These are phyloP conservation scores for Camelina neglecta DNA, from an alignment of 345 rosid species.

Conservation along the genomic window DNA sequence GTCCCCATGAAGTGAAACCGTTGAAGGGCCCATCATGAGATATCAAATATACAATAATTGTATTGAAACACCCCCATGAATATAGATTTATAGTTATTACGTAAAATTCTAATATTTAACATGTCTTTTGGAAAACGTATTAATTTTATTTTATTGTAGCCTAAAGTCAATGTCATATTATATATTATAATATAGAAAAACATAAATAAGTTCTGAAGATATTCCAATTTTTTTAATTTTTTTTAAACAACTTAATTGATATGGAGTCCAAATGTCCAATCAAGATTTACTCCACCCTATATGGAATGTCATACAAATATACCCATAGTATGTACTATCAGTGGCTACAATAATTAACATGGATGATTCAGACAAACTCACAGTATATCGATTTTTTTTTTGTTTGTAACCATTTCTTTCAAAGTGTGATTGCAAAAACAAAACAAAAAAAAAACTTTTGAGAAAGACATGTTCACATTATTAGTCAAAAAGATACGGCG, in stretches of 20 bases:
- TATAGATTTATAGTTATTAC: neutral
- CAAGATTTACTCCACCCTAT: neutral
- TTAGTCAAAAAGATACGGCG: neutral
- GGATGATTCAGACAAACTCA: neutral
- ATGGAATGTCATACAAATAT: neutral
- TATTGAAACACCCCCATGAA: neutral
- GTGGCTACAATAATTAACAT: no score
- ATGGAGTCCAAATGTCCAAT: neutral
- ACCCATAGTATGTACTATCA: neutral
- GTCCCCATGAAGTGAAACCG: neutral
- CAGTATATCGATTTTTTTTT: neutral
- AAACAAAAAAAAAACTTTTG: neutral
- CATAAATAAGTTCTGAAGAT: no score
- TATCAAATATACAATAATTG: neutral
- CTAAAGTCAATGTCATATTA: neutral
- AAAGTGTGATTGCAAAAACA: neutral
- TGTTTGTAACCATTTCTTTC: no score
- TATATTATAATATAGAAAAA: neutral
- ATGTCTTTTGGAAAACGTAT: neutral
- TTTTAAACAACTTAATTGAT: neutral
- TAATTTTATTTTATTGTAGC: neutral
- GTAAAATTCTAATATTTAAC: neutral
- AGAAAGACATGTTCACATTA: neutral
- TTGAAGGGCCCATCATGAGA: neutral
- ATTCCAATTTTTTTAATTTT: no score